Base-by-base conservation (phyloP, 805 yeast genomes). In the Saturnispora halmiae region DNA sequence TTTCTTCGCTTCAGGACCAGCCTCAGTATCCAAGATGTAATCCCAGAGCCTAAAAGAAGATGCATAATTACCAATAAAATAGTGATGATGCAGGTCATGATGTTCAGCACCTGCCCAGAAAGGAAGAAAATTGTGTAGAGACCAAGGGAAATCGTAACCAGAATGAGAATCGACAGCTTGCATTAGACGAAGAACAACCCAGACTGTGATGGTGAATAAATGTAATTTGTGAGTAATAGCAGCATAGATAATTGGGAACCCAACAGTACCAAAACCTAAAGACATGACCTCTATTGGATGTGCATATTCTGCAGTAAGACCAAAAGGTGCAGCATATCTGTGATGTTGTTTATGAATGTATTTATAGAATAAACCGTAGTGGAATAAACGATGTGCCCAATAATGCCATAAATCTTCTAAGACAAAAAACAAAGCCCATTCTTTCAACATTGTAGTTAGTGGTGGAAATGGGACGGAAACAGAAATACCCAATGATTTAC, bases 21-120 rank as follows among this genome's bases (percentile, higher is more conserved):
- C 71, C 52, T 74, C 79, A 13, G 79, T 73, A 40, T 65, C 71
- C 47, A 73, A 61, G 16, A 61, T 47, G 49, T 50, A 69, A 49
- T 74, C 80, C 72, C 75, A 72, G 73, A 76, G 72, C 53, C 77
- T 69, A 60, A 74, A 74, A 21, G 73, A 65, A 31, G 75, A 69
- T 20, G 79, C 75, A 49, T 74, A 74, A 51, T 70, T 70, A 15
- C 80, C 80, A 45, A 74, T 72, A 48, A 74, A 74, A 54, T 68
- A 70, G 50, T 73, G 80, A 48, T 74, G 80, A 48, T 74, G 80
- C 44, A 68, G 66, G 51, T 74, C 80, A 51, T 74, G 80, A 51
- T 74, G 80, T 42, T 70, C 77, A 29, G 79, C 79, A 25, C 79
- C 80, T 8, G 80, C 79, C 80, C 80, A 74, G 57, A 74, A 66